Conservation (phyloP, 2,329 filamentous ascomycete species). For the Colletotrichum lentis region DNA sequence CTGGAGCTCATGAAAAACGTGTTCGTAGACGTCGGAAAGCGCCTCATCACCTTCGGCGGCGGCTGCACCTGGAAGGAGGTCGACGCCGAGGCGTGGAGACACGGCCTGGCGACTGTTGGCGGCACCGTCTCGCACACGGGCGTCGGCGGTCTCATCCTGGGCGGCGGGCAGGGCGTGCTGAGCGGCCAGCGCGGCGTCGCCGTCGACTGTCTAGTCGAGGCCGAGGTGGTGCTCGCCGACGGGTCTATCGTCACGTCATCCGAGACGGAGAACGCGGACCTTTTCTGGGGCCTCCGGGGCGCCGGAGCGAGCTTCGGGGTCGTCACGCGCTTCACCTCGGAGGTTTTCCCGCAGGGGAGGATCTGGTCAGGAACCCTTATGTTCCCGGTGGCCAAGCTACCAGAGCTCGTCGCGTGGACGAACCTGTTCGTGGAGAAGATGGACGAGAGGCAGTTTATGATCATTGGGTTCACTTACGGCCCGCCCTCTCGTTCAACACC, state of each 20-base stretch:
- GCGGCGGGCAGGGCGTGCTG: conserved; percentile 67
- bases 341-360: conserved; percentile 45
- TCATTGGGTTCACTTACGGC: conserved; percentile 36
- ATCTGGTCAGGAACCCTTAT: conserved; percentile 46
- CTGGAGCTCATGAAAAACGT: no score
- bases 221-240: conserved; percentile 51
- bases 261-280: conserved; percentile 51
- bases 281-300: conserved; percentile 54
- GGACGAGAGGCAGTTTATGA: conserved; percentile 37
- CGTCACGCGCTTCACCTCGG: conserved; percentile 51
- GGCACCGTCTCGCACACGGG: conserved; percentile 71
- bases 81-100: conserved; percentile 57
- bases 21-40: no score
- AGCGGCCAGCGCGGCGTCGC: conserved; percentile 62
- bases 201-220: conserved; percentile 52
- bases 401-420: conserved; percentile 41
- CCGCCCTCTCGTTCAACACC: conserved; percentile 45
- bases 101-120: conserved; percentile 66
- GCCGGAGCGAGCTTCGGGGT: conserved; percentile 55
- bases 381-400: conserved; percentile 42
- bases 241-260: conserved; percentile 51
- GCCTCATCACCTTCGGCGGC: conserved; percentile 39
- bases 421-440: conserved; percentile 45
- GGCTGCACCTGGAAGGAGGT: conserved; percentile 64
- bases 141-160: conserved; percentile 65